Percentiles rank a stretch among this genome's conserved stretches.
Conservation (phyloP, 2,329 filamentous ascomycete species). For the Colletotrichum neosansevieriae region DNA sequence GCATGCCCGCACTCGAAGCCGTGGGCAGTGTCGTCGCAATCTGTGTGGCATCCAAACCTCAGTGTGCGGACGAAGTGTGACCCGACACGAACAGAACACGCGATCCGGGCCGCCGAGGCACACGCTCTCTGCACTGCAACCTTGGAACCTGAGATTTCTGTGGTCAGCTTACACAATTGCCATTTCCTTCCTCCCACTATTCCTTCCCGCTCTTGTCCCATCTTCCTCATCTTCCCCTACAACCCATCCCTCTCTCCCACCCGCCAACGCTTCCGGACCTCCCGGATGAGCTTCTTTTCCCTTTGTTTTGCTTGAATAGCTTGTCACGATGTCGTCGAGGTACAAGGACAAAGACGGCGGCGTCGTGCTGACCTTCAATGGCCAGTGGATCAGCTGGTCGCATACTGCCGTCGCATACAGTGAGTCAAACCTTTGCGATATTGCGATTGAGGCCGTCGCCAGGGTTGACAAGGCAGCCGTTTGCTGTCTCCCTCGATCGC, state of each 20-base stretch:
- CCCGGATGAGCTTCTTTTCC: constrained; percentile 45
- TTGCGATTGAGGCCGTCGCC: background rate
- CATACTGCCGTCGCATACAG: constrained; percentile 89
- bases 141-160: too few species aligned
- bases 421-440: constrained; percentile 54
- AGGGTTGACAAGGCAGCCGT: background rate
- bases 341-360: constrained; percentile 76
- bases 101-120: constrained; percentile 31
- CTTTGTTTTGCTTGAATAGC: constrained; percentile 33
- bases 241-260: background rate
- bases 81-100: background rate
- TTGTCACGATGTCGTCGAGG: constrained; percentile 55
- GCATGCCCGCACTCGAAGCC: constrained; percentile 8
- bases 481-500: constrained; percentile 17
- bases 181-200: constrained; percentile 4
- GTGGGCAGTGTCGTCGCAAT: too few species aligned
- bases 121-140: background rate
- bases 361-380: constrained; percentile 76
- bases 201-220: constrained; percentile 12
- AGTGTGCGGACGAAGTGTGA: background rate
- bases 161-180: background rate
- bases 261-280: constrained; percentile 44
- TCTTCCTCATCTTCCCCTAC: constrained; percentile 24
- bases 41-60: too few species aligned
- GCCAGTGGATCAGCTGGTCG: constrained; percentile 89